Conservation (phyloP, 345 rosid genomes). For the Salix dunnii region DNA sequence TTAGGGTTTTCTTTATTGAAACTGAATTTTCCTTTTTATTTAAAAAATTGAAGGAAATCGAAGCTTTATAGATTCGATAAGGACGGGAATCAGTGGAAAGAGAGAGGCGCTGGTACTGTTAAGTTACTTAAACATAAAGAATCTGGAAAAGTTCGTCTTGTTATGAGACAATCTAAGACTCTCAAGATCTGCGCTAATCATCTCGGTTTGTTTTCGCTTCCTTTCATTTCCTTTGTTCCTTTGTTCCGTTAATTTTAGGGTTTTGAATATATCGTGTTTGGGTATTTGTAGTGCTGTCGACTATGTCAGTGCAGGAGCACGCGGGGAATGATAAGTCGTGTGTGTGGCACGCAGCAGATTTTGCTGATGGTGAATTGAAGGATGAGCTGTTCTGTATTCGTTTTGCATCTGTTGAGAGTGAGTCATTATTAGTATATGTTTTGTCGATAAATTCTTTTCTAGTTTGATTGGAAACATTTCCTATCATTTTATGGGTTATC, state of each 20-base stretch:
- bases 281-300: conserved; percentile 35
- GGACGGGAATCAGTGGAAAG: conserved; percentile 87
- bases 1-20: background rate
- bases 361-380: conserved; percentile 69
- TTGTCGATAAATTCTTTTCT: background rate
- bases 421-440: conserved; percentile 21
- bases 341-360: conserved; percentile 72
- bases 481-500: background rate
- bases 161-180: conserved; percentile 91
- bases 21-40: background rate
- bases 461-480: background rate
- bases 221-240: background rate
- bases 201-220: conserved; percentile 42
- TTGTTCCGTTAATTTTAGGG: background rate
- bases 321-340: conserved; percentile 74
- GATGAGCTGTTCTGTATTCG: conserved; percentile 77
- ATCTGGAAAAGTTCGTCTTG: conserved; percentile 73
- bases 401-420: conserved; percentile 65
- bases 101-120: conserved; percentile 88
- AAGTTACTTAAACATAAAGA: conserved; percentile 79
- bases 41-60: conserved; percentile 70
- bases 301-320: conserved; percentile 61
- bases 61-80: conserved; percentile 85
- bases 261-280: background rate
- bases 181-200: conserved; percentile 99